These are phyloP conservation scores for Ogataea pignaliae DNA, from an alignment of 805 yeast species.

Conservation along the genomic window DNA sequence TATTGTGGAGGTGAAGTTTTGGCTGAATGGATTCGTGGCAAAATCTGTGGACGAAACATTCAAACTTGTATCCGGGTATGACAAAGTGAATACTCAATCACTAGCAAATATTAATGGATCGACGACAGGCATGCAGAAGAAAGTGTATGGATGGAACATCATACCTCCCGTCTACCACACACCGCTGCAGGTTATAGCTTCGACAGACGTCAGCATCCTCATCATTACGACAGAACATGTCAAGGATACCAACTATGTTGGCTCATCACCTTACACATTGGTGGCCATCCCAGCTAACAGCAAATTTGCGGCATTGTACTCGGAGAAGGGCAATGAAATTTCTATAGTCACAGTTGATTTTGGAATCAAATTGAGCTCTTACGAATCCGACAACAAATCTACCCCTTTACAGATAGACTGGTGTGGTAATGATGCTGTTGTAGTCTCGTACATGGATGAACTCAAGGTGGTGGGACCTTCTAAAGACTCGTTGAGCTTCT, in stretches of 20 bases:
- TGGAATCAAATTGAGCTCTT: slow-evolving; percentile 39
- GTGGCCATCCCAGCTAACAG: slow-evolving; percentile 43
- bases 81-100: slow-evolving; percentile 28
- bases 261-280: slow-evolving; percentile 13
- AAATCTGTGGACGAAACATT: slow-evolving; percentile 39
- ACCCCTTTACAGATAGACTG: slow-evolving; percentile 54
- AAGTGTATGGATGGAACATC: slow-evolving; percentile 19
- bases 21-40: slow-evolving; percentile 41
- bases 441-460: slow-evolving; percentile 55
- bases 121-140: not conserved
- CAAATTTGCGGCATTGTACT: slow-evolving; percentile 49
- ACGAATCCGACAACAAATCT: slow-evolving; percentile 31
- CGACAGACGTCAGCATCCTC: slow-evolving; percentile 10
- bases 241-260: slow-evolving; percentile 7
- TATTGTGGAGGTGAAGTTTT: slow-evolving; percentile 35
- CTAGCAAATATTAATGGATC: slow-evolving; percentile 12
- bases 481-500: slow-evolving; percentile 52
- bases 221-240: slow-evolving; percentile 2
- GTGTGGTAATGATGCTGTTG: slow-evolving; percentile 85
- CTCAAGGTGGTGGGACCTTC: slow-evolving; percentile 69
- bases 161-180: slow-evolving; percentile 16
- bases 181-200: slow-evolving; percentile 12
- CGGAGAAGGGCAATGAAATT: slow-evolving; percentile 36
- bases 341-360: slow-evolving; percentile 48
- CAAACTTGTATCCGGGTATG: slow-evolving; percentile 34